phyloP scores from a whole-genome alignment of 2,329 filamentous ascomycete genomes.

The Xylariaceae sp. region DNA sequence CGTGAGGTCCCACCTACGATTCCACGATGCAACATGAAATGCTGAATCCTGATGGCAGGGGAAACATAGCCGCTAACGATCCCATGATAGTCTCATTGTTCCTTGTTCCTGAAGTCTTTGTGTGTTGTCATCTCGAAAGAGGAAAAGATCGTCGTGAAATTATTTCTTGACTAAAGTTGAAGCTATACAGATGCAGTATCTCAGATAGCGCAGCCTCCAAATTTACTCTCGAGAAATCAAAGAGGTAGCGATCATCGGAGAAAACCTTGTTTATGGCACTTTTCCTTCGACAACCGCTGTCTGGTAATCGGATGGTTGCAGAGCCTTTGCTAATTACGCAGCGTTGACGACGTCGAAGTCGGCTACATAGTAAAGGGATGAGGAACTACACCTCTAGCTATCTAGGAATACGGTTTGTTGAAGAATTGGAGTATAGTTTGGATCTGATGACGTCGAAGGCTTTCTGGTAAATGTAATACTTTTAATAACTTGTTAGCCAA shows the following conservation, averaged over 20 bases:
- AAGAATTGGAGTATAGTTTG: not conserved
- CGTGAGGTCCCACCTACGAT: not conserved
- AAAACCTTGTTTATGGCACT: slow-evolving; percentile 18
- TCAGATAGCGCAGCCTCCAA: not conserved
- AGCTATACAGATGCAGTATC: slow-evolving; percentile 18
- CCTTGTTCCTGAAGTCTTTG: slow-evolving; percentile 1
- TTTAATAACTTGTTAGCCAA: slow-evolving; percentile 3
- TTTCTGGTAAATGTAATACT: slow-evolving; percentile 1
- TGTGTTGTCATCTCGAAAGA: slow-evolving; percentile 11
- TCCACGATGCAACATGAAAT: slow-evolving; percentile 26
- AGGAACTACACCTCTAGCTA: not conserved
- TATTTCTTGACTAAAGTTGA: slow-evolving; percentile 8
- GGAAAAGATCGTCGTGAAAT: slow-evolving; percentile 24
- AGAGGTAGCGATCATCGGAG: slow-evolving; percentile 32
- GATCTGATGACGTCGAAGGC: slow-evolving; percentile 34
- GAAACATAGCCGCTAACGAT: not conserved
- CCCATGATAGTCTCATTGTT: slow-evolving; percentile 4
- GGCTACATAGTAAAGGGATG: slow-evolving; percentile 2
- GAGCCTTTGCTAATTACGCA: not conserved
- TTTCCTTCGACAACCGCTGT: not conserved
- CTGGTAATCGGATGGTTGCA: not conserved
- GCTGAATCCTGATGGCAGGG: not conserved
- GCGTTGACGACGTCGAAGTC: slow-evolving; percentile 2
- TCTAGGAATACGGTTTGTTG: slow-evolving; percentile 4
- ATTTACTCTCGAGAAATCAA: slow-evolving; percentile 15